Evolutionary conservation across 1,284 basidiomycete genomes (phyloP).

Genomic region (Malassezia globosa): DNA sequence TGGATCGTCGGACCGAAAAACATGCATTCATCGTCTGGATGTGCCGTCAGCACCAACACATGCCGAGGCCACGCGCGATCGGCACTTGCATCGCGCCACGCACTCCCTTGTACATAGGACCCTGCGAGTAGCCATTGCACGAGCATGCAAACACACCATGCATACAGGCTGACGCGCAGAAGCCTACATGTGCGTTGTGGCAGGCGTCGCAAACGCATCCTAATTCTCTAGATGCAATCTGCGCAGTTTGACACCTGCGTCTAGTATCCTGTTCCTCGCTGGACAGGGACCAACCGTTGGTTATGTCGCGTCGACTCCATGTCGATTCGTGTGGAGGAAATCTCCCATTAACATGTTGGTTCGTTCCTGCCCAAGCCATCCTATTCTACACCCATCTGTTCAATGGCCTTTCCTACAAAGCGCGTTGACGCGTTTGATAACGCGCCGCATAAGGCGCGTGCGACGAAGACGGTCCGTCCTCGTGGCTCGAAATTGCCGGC

Average conservation of each 20-base stretch:
- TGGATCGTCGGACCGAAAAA: conserved; percentile 73
- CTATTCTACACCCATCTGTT: too few relatives aligned
- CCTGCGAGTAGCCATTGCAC: not conserved
- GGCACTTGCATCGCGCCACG: too few relatives aligned
- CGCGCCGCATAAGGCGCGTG: not conserved
- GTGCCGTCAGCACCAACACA: conserved; percentile 63
- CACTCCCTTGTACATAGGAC: too few relatives aligned
- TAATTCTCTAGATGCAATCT: not conserved
- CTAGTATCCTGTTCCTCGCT: too few relatives aligned
- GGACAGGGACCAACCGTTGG: not conserved
- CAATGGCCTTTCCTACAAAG: too few relatives aligned
- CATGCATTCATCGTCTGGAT: conserved; percentile 83
- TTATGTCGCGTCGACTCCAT: too few relatives aligned
- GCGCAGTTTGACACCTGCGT: too few relatives aligned
- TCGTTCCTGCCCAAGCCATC: too few relatives aligned
- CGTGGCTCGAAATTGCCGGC: not conserved
- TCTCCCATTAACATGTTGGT: too few relatives aligned
- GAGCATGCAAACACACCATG: not conserved
- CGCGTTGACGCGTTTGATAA: not conserved
- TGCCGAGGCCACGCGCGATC: not conserved
- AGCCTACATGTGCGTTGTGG: not conserved
- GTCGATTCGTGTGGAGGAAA: too few relatives aligned
- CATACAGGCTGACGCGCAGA: not conserved
- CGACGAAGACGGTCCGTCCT: not conserved
- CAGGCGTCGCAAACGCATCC: not conserved